These are phyloP conservation scores for Penicillium canescens DNA, from an alignment of 495 filamentous ascomycete genomes.

Conservation along the genomic window DNA sequence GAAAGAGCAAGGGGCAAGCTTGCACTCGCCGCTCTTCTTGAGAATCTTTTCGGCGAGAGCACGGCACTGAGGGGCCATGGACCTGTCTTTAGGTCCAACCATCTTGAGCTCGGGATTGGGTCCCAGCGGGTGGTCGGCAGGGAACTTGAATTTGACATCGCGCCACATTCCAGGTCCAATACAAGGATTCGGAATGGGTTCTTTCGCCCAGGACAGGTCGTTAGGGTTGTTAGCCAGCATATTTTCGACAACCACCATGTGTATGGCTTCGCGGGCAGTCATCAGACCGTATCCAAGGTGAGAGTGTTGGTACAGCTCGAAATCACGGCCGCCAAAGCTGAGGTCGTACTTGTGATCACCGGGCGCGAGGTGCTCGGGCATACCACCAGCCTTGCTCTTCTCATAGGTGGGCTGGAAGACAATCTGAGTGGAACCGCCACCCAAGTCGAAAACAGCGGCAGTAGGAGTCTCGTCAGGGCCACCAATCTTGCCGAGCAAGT, in stretches of 20 bases:
- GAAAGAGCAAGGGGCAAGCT: slow-evolving; percentile 90
- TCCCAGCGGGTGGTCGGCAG: slow-evolving; percentile 61
- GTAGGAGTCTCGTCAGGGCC: slow-evolving; percentile 85
- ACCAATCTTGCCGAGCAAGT: slow-evolving; percentile 96
- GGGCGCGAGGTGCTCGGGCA: slow-evolving; percentile 81
- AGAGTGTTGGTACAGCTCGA: slow-evolving; percentile 96
- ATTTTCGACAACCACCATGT: slow-evolving; percentile 67
- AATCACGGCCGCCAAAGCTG: slow-evolving; percentile 84
- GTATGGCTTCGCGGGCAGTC: slow-evolving; percentile 84
- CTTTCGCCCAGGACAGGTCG: slow-evolving; percentile 56
- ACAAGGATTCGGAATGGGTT: slow-evolving; percentile 83
- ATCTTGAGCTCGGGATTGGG: slow-evolving; percentile 70
- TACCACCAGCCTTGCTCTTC: slow-evolving; percentile 69
- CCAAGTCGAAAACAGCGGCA: slow-evolving; percentile 92
- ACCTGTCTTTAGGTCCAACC: slow-evolving; percentile 71
- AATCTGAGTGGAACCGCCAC: slow-evolving; percentile 95
- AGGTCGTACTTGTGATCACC: slow-evolving; percentile 97
- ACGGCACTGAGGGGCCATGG: slow-evolving; percentile 83
- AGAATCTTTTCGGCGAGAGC: slow-evolving; percentile 86
- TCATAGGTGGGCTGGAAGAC: slow-evolving; percentile 96
- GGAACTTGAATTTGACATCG: slow-evolving; percentile 66
- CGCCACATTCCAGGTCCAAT: slow-evolving; percentile 76
- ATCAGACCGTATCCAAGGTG: slow-evolving; percentile 97
- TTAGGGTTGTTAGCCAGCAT: slow-evolving; percentile 50
- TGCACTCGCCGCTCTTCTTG: slow-evolving; percentile 80